phyloP scores from a whole-genome alignment of 2,329 filamentous ascomycete species.

The Didymella arachidicola region DNA sequence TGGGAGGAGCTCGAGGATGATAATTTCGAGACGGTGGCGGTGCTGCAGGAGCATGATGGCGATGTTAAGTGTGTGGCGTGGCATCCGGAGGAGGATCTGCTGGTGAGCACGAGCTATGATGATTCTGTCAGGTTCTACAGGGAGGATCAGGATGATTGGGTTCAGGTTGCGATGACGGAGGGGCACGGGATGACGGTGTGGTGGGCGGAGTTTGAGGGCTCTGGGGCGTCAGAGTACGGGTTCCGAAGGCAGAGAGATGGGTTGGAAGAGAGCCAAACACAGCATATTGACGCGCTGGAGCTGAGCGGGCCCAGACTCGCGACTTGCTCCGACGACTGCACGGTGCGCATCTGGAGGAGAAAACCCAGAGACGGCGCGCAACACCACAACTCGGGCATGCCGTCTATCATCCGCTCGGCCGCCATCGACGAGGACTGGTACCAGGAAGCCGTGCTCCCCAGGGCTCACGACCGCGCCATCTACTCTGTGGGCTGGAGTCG shows the following conservation, averaged over 20 bases:
- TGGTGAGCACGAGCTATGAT: slow-evolving; percentile 94
- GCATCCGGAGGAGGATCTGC: slow-evolving; percentile 80
- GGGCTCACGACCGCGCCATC: slow-evolving; percentile 78
- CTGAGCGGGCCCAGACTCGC: slow-evolving; percentile 67
- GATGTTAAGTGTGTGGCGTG: slow-evolving; percentile 95
- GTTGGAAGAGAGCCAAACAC: slow-evolving; percentile 43
- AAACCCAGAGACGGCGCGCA: slow-evolving; percentile 60
- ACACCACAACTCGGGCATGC: slow-evolving; percentile 67
- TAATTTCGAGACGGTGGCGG: slow-evolving; percentile 95
- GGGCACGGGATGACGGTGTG: slow-evolving; percentile 89
- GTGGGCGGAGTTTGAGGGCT: slow-evolving; percentile 74
- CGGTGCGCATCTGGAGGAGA: slow-evolving; percentile 80
- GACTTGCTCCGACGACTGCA: slow-evolving; percentile 85
- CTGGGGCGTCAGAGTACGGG: slow-evolving; percentile 44
- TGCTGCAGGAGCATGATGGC: slow-evolving; percentile 91
- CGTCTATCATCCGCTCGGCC: slow-evolving; percentile 84
- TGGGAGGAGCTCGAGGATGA: slow-evolving; percentile 97
- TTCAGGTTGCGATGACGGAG: slow-evolving; percentile 80
- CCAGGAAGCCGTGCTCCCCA: slow-evolving; percentile 77
- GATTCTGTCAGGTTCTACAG: slow-evolving; percentile 88
- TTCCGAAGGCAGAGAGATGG: slow-evolving; percentile 36
- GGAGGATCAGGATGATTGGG: slow-evolving; percentile 94
- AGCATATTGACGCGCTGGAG: slow-evolving; percentile 49
- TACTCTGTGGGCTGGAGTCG: slow-evolving; percentile 88
- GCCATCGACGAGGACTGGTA: slow-evolving; percentile 82